Evolutionary conservation across 257 asterid species (phyloP), one percentile per base, ranked within the genome.

Genomic region (Solanum medicagineum): DNA sequence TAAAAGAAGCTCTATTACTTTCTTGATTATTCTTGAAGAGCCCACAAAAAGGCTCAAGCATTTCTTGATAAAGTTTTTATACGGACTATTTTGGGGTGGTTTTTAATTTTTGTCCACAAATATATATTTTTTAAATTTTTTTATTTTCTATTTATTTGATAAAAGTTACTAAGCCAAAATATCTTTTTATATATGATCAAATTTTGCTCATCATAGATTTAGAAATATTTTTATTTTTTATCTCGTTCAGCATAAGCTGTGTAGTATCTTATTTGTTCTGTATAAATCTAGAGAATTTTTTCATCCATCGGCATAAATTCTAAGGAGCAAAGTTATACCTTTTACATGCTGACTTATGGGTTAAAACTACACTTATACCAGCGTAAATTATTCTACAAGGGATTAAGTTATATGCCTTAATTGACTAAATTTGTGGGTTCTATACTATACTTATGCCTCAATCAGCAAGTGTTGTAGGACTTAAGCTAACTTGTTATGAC

Each of bases 21-120:
- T 66, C 56, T 47, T 19, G 80, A 83, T 65, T 77, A 68, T 89
- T 84, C 80, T 86, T 55, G 85, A 83, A 16, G 56, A 47, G 83
- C 90, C 90, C 90, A 89, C 84, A 74, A 91, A 86, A 59, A 65
- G 82, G 40, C 68, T 68, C 77, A 88, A 88, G 89, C 87, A 55
- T 13, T 36, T 16, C 2, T 73, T 71, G 19, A 71, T 10, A 26
- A 59, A 59, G 66, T n/a, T 59, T 59, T 59, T 59, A 2, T 26
- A 20, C 12, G 29, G 7, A 59, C n/a, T 10, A 10, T 59, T 13
- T 9, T 57, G n/a, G 20, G 20, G 20, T 57, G 9, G 20, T 20
- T 57, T 57, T 57, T 7, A 7, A 8, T 53, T 4, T 53, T 53
- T 1, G 9, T 6, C 1, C 5, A 7, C 20, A 56, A 19, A 20